Conservation (phyloP, 768 basidiomycete species). For the Tulasnella sp. region DNA sequence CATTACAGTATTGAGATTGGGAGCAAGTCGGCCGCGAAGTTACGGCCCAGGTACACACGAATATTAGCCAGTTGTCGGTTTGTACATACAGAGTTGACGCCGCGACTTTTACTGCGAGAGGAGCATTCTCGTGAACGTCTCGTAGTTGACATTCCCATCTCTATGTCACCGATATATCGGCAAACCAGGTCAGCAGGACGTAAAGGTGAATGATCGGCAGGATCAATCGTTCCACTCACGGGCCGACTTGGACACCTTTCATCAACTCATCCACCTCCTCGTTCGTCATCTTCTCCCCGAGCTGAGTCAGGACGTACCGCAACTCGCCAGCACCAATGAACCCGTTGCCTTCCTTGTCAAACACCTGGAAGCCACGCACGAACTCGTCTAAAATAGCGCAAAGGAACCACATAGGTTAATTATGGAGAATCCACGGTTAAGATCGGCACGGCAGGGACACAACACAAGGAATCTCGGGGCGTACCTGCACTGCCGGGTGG, state of each 20-base stretch:
- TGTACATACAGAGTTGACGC: neutral
- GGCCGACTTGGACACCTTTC: constrained; percentile 87
- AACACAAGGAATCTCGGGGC: too few species aligned
- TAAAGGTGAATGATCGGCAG: constrained; percentile 4
- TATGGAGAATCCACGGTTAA: neutral
- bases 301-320: constrained; percentile 86
- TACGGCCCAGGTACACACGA: neutral
- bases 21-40: neutral
- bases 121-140: constrained; percentile 91
- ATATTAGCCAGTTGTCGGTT: neutral
- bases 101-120: constrained; percentile 55
- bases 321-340: constrained; percentile 84
- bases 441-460: neutral
- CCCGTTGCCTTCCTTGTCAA: constrained; percentile 91
- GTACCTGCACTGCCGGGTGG: constrained; percentile 92
- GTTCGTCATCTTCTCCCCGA: constrained; percentile 97
- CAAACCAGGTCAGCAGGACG: neutral
- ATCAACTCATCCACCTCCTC: constrained; percentile 97
- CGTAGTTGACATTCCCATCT: constrained; percentile 95
- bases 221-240: constrained; percentile 41
- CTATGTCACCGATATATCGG: constrained; percentile 32
- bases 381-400: constrained; percentile 88
- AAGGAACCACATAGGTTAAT: neutral
- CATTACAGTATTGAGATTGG: too few species aligned
- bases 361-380: constrained; percentile 97